Evolutionary conservation across 805 yeast genomes (phyloP), one percentile per base, ranked within the genome.

Genomic region (Saccharomycopsis sp.): DNA sequence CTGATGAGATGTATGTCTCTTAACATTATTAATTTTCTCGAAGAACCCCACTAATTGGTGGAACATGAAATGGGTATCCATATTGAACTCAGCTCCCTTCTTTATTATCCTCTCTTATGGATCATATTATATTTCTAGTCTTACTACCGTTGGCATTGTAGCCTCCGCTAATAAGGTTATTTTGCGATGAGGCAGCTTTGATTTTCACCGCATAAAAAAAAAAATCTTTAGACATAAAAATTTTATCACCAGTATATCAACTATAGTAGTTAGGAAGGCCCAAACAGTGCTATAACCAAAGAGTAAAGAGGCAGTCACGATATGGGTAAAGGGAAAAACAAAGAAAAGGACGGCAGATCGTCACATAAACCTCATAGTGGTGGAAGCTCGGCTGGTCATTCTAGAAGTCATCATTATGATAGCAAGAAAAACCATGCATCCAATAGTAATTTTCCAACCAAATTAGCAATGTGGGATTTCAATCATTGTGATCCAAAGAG

Each of bases 401-500:
- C 54, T 9, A 59, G 53, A 8, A 53, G 35, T 17, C 54, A 47
- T 22, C 56, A 57, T 24, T 49, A 55, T 22, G 29, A 35, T 8
- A 47, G 50, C 52, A 35, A 47, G 17, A 23, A 19, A 24, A 47
- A 29, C 3, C 29, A 22, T 22, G 35, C 57, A 20, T 19, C 38
- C 41, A 17, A 47, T 22, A n/a, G 53, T 69, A 74, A 78, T 55
- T 88, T 89, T 67, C 97, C 96, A 1, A 86, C 87, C 38, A 91
- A 89, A 67, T 71, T 92, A 62, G 97, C 97, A 17, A 93, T 93
- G 99, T 93, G 99, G 97, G 99, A 94, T 70, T 94, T 94, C 68
- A 97, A 92, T 64, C 99, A 94, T 69, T 94, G 99, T 74, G 99
- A 94, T 72, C 99, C 99, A 1, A 94, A 94, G 69, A 79, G 97